phyloP scores from a whole-genome alignment of 495 filamentous ascomycete genomes.

The Penicillium cinerascens region DNA sequence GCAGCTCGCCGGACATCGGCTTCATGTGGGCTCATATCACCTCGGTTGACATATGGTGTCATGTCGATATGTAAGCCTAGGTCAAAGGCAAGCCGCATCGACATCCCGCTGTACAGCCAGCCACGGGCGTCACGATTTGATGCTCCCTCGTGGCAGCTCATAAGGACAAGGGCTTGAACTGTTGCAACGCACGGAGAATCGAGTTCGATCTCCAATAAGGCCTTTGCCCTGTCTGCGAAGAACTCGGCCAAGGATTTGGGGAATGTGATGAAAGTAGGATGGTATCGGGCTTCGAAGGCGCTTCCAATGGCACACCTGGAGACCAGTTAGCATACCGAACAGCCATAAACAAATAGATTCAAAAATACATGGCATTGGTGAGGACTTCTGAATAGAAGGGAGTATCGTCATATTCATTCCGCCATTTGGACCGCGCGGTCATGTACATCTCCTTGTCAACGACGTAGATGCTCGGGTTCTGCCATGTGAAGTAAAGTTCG shows the following conservation, averaged over 20 bases:
- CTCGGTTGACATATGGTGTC: constrained; percentile 42
- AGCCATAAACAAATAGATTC: background rate
- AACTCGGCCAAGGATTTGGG: constrained; percentile 47
- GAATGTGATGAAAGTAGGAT: constrained; percentile 46
- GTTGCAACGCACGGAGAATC: constrained; percentile 50
- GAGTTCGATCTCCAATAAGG: constrained; percentile 47
- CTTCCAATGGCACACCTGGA: constrained; percentile 48
- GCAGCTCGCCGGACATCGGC: constrained; percentile 42
- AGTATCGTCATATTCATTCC: constrained; percentile 41
- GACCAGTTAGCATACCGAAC: constrained; percentile 1
- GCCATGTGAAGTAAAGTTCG: constrained; percentile 51
- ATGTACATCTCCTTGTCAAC: constrained; percentile 50
- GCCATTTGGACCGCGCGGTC: constrained; percentile 39
- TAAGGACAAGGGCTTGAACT: constrained; percentile 46
- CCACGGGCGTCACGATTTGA: constrained; percentile 49
- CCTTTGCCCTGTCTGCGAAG: constrained; percentile 48
- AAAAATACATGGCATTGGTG: constrained; percentile 47
- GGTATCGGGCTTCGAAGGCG: constrained; percentile 45
- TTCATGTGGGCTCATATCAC: constrained; percentile 41
- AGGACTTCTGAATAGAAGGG: constrained; percentile 50
- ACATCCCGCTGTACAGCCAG: constrained; percentile 53
- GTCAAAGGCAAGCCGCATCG: constrained; percentile 49
- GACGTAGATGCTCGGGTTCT: constrained; percentile 48
- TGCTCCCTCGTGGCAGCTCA: constrained; percentile 46
- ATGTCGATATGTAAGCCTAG: constrained; percentile 49